A percentile compares a stretch with the other conserved stretches of the same genome.
Evolutionary conservation across 306 rosid species (phyloP).

Genomic region (Sindora glabra): DNA sequence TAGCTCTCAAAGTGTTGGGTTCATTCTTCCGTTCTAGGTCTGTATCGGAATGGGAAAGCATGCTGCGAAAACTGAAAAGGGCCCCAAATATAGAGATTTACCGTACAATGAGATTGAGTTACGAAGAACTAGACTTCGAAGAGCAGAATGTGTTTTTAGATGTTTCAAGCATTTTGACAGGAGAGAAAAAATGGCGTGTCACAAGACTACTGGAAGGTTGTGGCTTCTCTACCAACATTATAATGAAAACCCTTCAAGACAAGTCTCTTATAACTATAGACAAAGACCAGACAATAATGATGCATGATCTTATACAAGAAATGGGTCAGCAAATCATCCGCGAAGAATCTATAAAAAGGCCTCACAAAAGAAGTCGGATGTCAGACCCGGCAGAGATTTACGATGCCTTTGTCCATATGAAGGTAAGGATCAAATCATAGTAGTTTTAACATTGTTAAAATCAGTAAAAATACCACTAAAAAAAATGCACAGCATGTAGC

Average conservation of each 20-base stretch:
- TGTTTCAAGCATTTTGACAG: background rate
- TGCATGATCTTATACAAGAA: constrained; percentile 11
- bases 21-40: background rate
- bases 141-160: background rate
- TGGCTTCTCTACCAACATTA: background rate
- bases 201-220: too few species aligned
- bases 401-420: background rate
- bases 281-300: background rate
- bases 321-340: background rate
- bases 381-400: background rate
- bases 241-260: background rate
- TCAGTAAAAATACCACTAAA: too few species aligned
- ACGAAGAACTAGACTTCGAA: background rate
- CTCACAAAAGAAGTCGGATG: background rate
- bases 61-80: background rate
- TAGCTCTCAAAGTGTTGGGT: constrained; percentile 2
- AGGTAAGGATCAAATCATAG: too few species aligned
- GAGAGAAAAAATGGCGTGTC: background rate
- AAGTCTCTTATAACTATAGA: background rate
- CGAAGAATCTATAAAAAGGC: background rate
- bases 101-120: background rate
- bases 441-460: too few species aligned
- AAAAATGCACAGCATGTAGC: too few species aligned
- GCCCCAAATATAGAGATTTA: background rate
- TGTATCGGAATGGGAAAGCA: background rate